These are phyloP conservation scores for Kwoniella shivajii DNA, from an alignment of 1,284 basidiomycete species.

Conservation along the genomic window DNA sequence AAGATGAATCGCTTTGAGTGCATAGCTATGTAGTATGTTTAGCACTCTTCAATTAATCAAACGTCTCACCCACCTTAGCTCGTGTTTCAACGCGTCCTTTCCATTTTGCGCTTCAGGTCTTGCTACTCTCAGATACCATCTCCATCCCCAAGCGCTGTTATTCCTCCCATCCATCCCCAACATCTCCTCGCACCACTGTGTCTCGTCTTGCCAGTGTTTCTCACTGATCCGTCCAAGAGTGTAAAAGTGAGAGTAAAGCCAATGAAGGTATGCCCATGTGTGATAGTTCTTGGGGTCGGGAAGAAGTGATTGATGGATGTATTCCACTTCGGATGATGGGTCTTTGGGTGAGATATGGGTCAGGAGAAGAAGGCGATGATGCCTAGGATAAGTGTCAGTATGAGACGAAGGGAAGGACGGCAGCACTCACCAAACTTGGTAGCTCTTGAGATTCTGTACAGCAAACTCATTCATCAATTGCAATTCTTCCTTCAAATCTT, in stretches of 20 bases:
- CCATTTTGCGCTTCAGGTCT: conserved; percentile 59
- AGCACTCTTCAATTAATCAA: background rate
- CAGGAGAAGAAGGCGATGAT: conserved; percentile 81
- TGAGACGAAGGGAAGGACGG: too few relatives aligned
- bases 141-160: conserved; percentile 98
- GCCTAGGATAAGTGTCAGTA: conserved; percentile 54
- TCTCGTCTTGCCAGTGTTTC: conserved; percentile 74
- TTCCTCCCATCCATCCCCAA: conserved; percentile 81
- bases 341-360: conserved; percentile 62
- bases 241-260: conserved; percentile 77
- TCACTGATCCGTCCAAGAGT: conserved; percentile 53
- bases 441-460: conserved; percentile 80
- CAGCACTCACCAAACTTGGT: conserved; percentile 81
- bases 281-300: conserved; percentile 92
- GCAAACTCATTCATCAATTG: conserved; percentile 81
- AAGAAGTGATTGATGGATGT: conserved; percentile 70
- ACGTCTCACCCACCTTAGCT: conserved; percentile 61
- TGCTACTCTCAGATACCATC: conserved; percentile 87
- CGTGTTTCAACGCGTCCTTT: conserved; percentile 48
- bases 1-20: conserved; percentile 75
- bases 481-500: conserved; percentile 73
- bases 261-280: conserved; percentile 93
- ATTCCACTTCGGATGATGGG: conserved; percentile 66
- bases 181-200: conserved; percentile 74
- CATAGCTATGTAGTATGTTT: conserved; percentile 55